Conservation (phyloP, 495 filamentous ascomycete genomes). For the Tuber microsphaerosporum region DNA sequence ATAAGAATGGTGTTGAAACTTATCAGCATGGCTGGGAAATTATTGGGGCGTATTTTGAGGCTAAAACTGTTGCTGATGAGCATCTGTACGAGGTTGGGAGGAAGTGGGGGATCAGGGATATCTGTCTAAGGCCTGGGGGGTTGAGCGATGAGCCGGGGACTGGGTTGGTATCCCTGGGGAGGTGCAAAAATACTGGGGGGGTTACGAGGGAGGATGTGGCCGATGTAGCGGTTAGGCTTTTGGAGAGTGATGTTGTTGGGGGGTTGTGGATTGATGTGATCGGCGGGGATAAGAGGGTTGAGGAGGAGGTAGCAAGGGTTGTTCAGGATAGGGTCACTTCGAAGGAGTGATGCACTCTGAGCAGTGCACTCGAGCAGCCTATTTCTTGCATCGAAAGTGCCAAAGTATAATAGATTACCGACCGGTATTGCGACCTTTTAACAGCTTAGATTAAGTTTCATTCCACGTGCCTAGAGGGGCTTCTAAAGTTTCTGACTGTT, state of each 20-base stretch:
- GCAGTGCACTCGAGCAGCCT: constrained; percentile 17
- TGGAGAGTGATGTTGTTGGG: constrained; percentile 52
- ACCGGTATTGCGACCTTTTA: neutral
- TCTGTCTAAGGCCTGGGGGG: constrained; percentile 61
- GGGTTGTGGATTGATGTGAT: constrained; percentile 59
- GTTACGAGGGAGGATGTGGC: constrained; percentile 66
- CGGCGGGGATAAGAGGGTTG: constrained; percentile 53
- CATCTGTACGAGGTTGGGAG: constrained; percentile 49
- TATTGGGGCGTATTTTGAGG: constrained; percentile 58
- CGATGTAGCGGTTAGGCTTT: constrained; percentile 56
- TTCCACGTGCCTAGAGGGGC: neutral
- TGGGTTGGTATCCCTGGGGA: constrained; percentile 60
- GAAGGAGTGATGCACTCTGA: constrained; percentile 47
- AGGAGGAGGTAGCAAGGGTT: constrained; percentile 59
- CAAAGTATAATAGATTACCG: neutral
- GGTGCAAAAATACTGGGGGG: constrained; percentile 50
- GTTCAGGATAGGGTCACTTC: constrained; percentile 57
- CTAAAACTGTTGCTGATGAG: constrained; percentile 71
- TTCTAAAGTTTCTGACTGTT: neutral
- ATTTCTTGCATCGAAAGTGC: neutral
- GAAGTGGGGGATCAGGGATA: constrained; percentile 52
- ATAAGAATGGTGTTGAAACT: constrained; percentile 52
- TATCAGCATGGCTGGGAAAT: constrained; percentile 50
- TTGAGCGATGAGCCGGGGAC: constrained; percentile 56
- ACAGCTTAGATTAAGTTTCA: neutral